Base-by-base conservation (phyloP, 106 monocot species). In the Allium fistulosum region DNA sequence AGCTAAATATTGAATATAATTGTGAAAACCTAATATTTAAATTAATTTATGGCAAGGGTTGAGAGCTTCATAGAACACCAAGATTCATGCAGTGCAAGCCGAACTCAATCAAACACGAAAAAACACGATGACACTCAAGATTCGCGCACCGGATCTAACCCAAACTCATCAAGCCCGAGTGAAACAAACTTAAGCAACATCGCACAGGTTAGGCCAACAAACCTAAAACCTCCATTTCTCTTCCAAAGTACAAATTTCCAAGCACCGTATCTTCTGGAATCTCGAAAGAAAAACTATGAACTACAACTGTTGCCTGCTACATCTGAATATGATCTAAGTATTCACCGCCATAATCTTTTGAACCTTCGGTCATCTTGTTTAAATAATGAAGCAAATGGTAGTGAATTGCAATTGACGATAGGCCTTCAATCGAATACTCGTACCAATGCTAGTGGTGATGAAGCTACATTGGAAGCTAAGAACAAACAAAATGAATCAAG, bases 31-130 rank as follows among this genome's bases (percentile, higher is more conserved):
- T 37, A 37, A 37, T 37, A 37, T 37, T 22, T 22, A 22, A 22
- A 37, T 37, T 37, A 37, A 37, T 37, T 37, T 37, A 37, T 37
- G 37, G 37, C 37, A 37, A 86, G 90, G 28, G 90, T 91, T 57
- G 90, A 91, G 71, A 84, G 86, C 77, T 91, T 91, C 84, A 91
- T 91, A n/a, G 90, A 91, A 64, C 90, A 91, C 67, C 90, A 91
- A 73, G 90, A 91, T 28, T 53, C 74, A 6, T 91, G 90, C 75
- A 74, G 47, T 55, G 70, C 73, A 13, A 56, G 76, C 56, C 59
- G 79, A 45, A 47, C 69, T 1, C 28, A 46, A 10, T 17, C 49
- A 10, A 74, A 47, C 13, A 7, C 67, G 11, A 28, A 59, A 7
- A 8, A 61, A 1, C 64, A 37, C 10, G 14, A 45, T 0, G 8